Evolutionary conservation across 2,329 filamentous ascomycete genomes (phyloP).

Genomic region (Colletotrichum euphorbiae): DNA sequence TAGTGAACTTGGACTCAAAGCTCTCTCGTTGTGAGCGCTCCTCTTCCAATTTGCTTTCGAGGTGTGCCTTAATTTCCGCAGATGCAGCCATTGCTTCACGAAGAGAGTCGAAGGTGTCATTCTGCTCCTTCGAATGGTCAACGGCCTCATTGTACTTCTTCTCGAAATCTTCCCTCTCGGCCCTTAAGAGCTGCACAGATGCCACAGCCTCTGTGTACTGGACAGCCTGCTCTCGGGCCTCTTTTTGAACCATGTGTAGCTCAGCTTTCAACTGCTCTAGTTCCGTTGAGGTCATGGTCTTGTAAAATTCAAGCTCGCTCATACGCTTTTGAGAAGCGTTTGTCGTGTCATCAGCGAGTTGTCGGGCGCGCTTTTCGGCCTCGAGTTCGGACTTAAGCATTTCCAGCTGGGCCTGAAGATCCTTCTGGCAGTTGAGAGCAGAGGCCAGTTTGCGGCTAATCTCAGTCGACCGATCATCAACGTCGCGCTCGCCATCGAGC

Average conservation of each 20-base stretch:
- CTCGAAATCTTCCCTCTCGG: conserved; percentile 87
- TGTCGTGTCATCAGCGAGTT: conserved; percentile 88
- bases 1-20: conserved; percentile 80
- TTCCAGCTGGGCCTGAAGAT: conserved; percentile 83
- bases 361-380: conserved; percentile 82
- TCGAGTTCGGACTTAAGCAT: conserved; percentile 77
- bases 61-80: conserved; percentile 76
- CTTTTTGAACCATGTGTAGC: conserved; percentile 81
- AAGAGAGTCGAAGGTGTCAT: conserved; percentile 78
- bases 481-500: conserved; percentile 70
- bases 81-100: conserved; percentile 84
- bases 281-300: conserved; percentile 86
- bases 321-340: conserved; percentile 86
- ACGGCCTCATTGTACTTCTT: conserved; percentile 75
- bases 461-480: conserved; percentile 76
- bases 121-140: conserved; percentile 76
- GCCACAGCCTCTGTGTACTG: conserved; percentile 81
- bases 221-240: conserved; percentile 84
- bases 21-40: conserved; percentile 81
- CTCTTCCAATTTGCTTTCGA: conserved; percentile 86
- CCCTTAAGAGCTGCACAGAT: conserved; percentile 77
- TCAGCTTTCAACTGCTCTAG: conserved; percentile 88
- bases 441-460: conserved; percentile 86
- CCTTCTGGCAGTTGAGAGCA: conserved; percentile 81
- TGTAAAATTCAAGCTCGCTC: conserved; percentile 83